phyloP scores from a whole-genome alignment of 2,329 filamentous ascomycete genomes.

The Hortaea werneckii region DNA sequence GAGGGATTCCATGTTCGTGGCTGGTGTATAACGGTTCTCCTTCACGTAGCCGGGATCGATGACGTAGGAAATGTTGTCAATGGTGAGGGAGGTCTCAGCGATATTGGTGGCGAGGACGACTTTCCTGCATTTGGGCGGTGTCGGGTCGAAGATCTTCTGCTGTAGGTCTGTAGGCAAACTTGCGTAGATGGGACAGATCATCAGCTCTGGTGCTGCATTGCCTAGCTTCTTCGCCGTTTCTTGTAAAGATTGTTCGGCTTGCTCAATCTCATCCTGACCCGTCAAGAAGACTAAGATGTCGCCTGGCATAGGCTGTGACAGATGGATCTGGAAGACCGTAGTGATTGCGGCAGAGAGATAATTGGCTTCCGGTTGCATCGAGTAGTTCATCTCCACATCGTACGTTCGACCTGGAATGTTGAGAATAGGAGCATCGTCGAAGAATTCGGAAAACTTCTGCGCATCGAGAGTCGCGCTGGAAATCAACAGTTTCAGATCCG shows the following conservation, averaged over 20 bases:
- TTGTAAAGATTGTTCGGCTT: constrained; percentile 70
- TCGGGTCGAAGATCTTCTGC: constrained; percentile 88
- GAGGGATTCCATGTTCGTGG: constrained; percentile 84
- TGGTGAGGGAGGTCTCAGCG: constrained; percentile 88
- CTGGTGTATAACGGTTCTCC: constrained; percentile 85
- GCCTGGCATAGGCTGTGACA: constrained; percentile 63
- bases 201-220: constrained; percentile 70
- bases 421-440: constrained; percentile 87
- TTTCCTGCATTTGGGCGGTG: constrained; percentile 74
- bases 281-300: constrained; percentile 94
- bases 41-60: constrained; percentile 95
- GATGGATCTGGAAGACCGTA: constrained; percentile 90
- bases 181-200: constrained; percentile 89
- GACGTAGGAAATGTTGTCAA: constrained; percentile 91
- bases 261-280: constrained; percentile 91
- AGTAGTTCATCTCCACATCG: constrained; percentile 86
- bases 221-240: constrained; percentile 84
- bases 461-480: constrained; percentile 93
- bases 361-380: constrained; percentile 81
- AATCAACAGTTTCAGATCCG: constrained; percentile 81
- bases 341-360: constrained; percentile 86
- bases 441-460: constrained; percentile 82
- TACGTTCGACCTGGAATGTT: constrained; percentile 85
- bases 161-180: constrained; percentile 87
- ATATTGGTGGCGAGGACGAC: constrained; percentile 95